Base-by-base conservation (phyloP, 129 eudicot species). In the Centella asiatica region DNA sequence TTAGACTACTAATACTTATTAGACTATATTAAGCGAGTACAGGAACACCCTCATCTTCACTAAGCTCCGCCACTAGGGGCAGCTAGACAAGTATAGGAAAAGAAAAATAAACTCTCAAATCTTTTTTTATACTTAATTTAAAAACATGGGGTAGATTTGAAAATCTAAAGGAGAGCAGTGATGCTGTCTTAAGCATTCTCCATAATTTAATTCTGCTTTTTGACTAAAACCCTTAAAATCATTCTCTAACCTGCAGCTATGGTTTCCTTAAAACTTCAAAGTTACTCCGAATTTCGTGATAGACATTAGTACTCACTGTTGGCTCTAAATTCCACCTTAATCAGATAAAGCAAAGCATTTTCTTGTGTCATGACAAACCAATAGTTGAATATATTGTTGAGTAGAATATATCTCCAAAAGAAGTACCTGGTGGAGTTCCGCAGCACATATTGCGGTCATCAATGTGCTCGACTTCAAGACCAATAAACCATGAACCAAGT, bases 361-460 rank as follows among this genome's bases (percentile, higher is more conserved):
- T n/a, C n/a, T n/a, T n/a, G n/a, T n/a, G n/a, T n/a, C n/a, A n/a
- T n/a, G n/a, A n/a, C n/a, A 0, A 57, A 19, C n/a, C 6, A 19
- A 19, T 17, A 11, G 46, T 20, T 20, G 13, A 19, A 40, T 11
- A 34, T 32, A 8, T 0, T 34, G 6, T 11, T 29, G 9, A 57
- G 18, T 32, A 14, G 33, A 15, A 33, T 56, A 14, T 19, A 34
- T 11, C 22, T 57, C 29, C 31, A 34, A 34, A 44, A 20, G 26
- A 32, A 56, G 52, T 69, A 86, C 95, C 95, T 66, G 95, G 90
- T 45, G 95, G 90, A 52, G 95, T 86, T 70, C 90, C 95, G 60
- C 95, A 86, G 61, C 95, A 86, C 95, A 86, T 86, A 75, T 73
- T 83, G 39, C 64, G 89, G 20, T 86, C 95, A 73, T 86, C 95